Evolutionary conservation across 306 rosid species (phyloP).

Genomic region (Crataegus laevigata): DNA sequence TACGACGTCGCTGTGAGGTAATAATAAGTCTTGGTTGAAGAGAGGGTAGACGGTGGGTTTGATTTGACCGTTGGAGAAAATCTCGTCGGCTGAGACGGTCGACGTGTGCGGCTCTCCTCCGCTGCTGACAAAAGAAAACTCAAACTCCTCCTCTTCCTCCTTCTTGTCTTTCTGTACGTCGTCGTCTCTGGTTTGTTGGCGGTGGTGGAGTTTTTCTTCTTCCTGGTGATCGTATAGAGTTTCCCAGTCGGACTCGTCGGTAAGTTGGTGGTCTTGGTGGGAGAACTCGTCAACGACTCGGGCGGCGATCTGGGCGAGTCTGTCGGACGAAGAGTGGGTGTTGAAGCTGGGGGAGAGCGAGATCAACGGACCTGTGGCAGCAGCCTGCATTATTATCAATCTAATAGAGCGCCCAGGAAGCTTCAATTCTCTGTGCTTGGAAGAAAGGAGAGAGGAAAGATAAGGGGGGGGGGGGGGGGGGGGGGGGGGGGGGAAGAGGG

Average conservation of each 20-base stretch:
- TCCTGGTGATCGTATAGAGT: not conserved
- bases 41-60: conserved; percentile 48
- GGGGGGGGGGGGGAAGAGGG: not conserved
- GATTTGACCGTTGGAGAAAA: conserved; percentile 80
- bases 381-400: conserved; percentile 27
- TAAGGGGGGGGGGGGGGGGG: conserved; percentile 2
- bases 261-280: not conserved
- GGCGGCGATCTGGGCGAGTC: conserved; percentile 64
- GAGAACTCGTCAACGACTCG: conserved; percentile 49
- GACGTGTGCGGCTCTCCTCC: conserved; percentile 25
- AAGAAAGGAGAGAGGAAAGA: not conserved
- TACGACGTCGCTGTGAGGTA: not conserved
- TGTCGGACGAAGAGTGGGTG: conserved; percentile 46
- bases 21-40: conserved; percentile 36
- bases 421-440: not conserved
- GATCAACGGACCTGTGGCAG: conserved; percentile 15
- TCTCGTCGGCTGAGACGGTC: conserved; percentile 70
- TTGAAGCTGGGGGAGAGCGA: conserved; percentile 68
- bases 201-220: not conserved
- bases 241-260: not conserved
- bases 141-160: conserved; percentile 36
- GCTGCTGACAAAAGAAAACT: conserved; percentile 42
- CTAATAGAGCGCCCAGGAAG: not conserved
- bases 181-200: not conserved
- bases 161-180: not conserved